Base-by-base conservation (phyloP, 2,329 filamentous ascomycete genomes). In the Cladosporium halotolerans region DNA sequence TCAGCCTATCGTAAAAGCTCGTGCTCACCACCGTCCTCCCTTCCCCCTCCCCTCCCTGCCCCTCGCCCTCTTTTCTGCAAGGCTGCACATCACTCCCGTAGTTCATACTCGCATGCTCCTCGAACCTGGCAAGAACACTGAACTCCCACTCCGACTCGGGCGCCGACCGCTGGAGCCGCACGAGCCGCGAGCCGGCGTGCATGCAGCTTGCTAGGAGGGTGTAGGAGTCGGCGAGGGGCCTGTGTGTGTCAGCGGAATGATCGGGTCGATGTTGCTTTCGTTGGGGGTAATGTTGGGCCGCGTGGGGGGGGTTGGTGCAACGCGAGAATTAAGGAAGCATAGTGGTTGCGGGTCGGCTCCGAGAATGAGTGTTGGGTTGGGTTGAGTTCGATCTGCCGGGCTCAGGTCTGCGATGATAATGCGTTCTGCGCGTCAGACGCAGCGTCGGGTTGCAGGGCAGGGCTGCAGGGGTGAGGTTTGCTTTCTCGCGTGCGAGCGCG, bases 31-130 rank as follows among this genome's bases (percentile, higher is more conserved):
- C 79, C 16, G 73, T 71, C 13, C 23, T 40, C 7, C 23, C 23
- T 4, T 28, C 5, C 23, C 23, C 23, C 43, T 47, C 14, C 9
- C 32, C 40, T 38, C 13, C 14, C 13, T 13, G n/a, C 13, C 6
- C 18, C n/a, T 18, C 41, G 13, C 36, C 43, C 34, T 33, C 28
- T 32, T 32, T 32, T 10, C 58, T 60, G n/a, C 60, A 63, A 1
- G 77, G 77, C 59, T 80, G 76, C 55, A 83, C 80, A 69, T 91
- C 90, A 62, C 86, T 88, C 6, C 86, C 91, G 68, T 97, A 97
- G 64, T 95, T 96, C 89, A 96, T 96, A 68, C 89, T 96, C 71
- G 87, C 77, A 67, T 96, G 90, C 66, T 92, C 87, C 61, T 89
- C 86, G 64, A 95, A 95, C 49, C 78, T 79, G 0, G 79, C 84